Evolutionary conservation across 108 stramenopile species (phyloP), one percentile per base, ranked within the genome.

Genomic region (Mayamaea pseudoterrestris): DNA sequence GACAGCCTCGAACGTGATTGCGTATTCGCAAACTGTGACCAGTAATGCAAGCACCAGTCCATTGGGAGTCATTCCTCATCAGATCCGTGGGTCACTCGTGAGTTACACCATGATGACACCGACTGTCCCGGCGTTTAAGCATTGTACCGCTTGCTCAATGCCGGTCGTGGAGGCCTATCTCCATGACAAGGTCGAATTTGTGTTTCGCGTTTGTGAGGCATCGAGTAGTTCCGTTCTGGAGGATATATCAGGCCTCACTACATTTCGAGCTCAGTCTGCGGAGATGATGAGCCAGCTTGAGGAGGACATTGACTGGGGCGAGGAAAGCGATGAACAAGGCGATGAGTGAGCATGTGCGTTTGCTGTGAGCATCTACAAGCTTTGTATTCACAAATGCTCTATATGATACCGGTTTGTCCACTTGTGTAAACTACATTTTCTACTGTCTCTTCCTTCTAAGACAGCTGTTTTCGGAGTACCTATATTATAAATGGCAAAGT

Each of bases 21-120:
- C 47, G 2, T 73, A 74, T 55, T 30, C 67, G 62, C 67, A 84
- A 40, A 46, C 75, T 0, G 59, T 50, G 23, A 27, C 59, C 28
- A 35, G 30, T 5, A 31, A 21, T 24, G 53, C 51, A 13, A 45
- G 65, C 11, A 47, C 62, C 13, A 65, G 71, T 12, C 54, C 83
- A 2, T 51, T 93, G 49, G 94, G 91, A 5, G 44, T 81, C 34
- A 50, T 92, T 22, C 93, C 93, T 9, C 93, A 97, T 49, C 89
- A 94, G 62, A 86, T 99, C 25, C 80, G 98, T 22, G 96, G 95
- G 0, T 93, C 82, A 17, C 47, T 99, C 18, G 84, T 80, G 9
- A 71, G 69, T 28, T 99, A 92, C 55, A 80, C 80, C 26, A 90
- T 88, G 69, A 87, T 93, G 77, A 87, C 78, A 22, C 92, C 93